Base-by-base conservation (phyloP, 2,329 filamentous ascomycete genomes). In the Neopestalotiopsis rosae region DNA sequence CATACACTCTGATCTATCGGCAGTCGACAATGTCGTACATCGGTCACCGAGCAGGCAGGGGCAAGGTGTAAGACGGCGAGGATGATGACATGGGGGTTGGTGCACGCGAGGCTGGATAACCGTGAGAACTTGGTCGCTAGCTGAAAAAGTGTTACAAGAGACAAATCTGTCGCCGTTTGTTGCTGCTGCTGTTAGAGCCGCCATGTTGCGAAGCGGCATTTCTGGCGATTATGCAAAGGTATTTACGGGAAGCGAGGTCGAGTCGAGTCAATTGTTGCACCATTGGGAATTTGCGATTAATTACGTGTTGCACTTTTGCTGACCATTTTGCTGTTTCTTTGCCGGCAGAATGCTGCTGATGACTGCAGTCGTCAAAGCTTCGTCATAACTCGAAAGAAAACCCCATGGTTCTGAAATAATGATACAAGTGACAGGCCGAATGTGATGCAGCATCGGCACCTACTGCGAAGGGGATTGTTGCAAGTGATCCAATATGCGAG, bases 281-380 rank as follows among this genome's bases (percentile, higher is more conserved):
- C 76, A 76, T 76, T 73, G 74, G 75, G 77, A 77, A 78, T 79
- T 79, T 77, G 76, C 77, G 77, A 79, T 79, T 74, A 79, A 79
- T 79, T 79, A 79, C 73, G 75, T 78, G 77, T 78, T 78, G 77
- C 75, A 79, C 74, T 78, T 74, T 78, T 73, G 76, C 76, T 70
- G 75, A 78, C 45, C 45, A 52, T 52, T 73, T 64, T 72, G 76
- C 76, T 78, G 77, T 76, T 72, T 52, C 74, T 77, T 73, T 76
- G 76, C 76, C 74, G 72, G 74, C 75, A 75, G 76, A 75, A 75
- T 66, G 68, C 68, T 66, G 65, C 61, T 71, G 72, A 72, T 71
- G 76, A 75, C 74, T 76, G 68, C 76, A 76, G 77, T 79, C 77
- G 77, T 78, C 73, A 40, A 76, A 75, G 75, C 75, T 68, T 77